Percentiles rank a stretch among this genome's conserved stretches.
These are phyloP conservation scores for Ustilago lituana DNA, from an alignment of 1,284 basidiomycete species.

Conservation along the genomic window DNA sequence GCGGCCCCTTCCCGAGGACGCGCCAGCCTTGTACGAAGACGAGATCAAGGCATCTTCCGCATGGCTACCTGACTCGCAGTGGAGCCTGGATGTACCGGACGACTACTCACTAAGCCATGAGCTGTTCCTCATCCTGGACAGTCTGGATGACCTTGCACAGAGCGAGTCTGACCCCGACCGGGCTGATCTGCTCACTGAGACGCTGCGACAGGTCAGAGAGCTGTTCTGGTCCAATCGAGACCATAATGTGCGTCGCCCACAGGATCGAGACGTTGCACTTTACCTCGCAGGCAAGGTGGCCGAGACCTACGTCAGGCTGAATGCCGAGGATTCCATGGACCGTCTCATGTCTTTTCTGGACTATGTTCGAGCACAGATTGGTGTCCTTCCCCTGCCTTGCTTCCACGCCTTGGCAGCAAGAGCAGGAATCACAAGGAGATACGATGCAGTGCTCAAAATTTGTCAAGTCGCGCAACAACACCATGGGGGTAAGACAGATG, in stretches of 20 bases:
- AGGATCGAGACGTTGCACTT: slow-evolving; percentile 19
- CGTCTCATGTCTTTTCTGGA: slow-evolving; percentile 31
- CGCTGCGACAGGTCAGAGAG: slow-evolving; percentile 24
- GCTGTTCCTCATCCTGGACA: slow-evolving; percentile 37
- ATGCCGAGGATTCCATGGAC: slow-evolving; percentile 30
- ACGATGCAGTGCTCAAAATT: slow-evolving; percentile 31
- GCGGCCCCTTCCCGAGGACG: slow-evolving; percentile 23
- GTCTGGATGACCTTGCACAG: slow-evolving; percentile 23
- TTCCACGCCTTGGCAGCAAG: slow-evolving; percentile 34
- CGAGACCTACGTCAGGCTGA: slow-evolving; percentile 29
- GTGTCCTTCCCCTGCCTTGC: slow-evolving; percentile 22
- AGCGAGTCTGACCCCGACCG: slow-evolving; percentile 21
- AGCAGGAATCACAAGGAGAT: slow-evolving; percentile 16
- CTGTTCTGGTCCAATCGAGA: slow-evolving; percentile 21
- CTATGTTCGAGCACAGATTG: slow-evolving; percentile 13
- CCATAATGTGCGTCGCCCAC: not conserved
- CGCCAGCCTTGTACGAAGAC: slow-evolving; percentile 37
- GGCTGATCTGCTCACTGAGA: slow-evolving; percentile 12
- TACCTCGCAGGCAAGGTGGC: slow-evolving; percentile 34
- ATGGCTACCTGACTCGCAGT: slow-evolving; percentile 27
- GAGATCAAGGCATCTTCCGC: slow-evolving; percentile 27
- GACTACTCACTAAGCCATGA: slow-evolving; percentile 29
- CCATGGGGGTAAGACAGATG: slow-evolving; percentile 25
- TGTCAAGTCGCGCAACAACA: slow-evolving; percentile 18
- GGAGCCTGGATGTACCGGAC: slow-evolving; percentile 14